A percentile compares a stretch with the other conserved stretches of the same genome.
Conservation (phyloP, 164 flowering plant species). For the Pachysandra terminalis region DNA sequence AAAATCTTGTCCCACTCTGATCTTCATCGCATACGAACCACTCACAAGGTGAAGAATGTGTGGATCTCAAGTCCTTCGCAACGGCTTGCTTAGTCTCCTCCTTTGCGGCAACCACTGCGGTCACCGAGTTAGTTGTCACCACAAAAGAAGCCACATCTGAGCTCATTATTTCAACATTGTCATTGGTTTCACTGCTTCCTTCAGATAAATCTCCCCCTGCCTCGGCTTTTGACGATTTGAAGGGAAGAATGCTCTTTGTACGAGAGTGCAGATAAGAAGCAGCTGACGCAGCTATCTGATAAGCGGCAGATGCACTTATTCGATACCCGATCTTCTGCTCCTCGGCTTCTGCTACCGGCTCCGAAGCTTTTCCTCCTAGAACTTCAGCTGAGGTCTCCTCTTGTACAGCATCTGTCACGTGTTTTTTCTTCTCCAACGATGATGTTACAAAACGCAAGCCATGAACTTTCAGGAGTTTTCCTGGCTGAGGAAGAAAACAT, state of each 20-base stretch:
- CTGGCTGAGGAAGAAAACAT: constrained; percentile 40
- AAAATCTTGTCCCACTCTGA: constrained; percentile 59
- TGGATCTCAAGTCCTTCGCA: constrained; percentile 75
- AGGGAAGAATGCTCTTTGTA: constrained; percentile 64
- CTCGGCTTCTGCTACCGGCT: constrained; percentile 23
- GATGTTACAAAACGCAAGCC: constrained; percentile 72
- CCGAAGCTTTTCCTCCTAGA: constrained; percentile 15
- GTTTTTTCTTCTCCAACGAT: constrained; percentile 64
- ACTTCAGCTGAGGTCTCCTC: constrained; percentile 26
- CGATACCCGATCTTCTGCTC: constrained; percentile 32
- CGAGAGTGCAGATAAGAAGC: constrained; percentile 86
- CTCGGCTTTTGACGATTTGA: constrained; percentile 34
- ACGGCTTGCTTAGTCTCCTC: constrained; percentile 97
- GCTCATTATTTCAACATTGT: constrained; percentile 20
- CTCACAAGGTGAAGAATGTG: constrained; percentile 76
- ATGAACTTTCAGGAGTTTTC: constrained; percentile 49
- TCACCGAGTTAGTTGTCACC: constrained; percentile 88
- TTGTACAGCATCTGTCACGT: constrained; percentile 36
- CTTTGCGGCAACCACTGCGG: constrained; percentile 90
- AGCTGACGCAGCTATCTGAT: constrained; percentile 80
- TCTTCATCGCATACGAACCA: constrained; percentile 97
- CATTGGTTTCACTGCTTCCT: constrained; percentile 11
- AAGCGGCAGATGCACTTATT: constrained; percentile 67
- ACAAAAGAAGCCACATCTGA: constrained; percentile 65
- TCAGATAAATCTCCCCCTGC: constrained; percentile 16